Evolutionary conservation across 202 grass and related monocot species (phyloP).

Genomic region (Zizania palustris): DNA sequence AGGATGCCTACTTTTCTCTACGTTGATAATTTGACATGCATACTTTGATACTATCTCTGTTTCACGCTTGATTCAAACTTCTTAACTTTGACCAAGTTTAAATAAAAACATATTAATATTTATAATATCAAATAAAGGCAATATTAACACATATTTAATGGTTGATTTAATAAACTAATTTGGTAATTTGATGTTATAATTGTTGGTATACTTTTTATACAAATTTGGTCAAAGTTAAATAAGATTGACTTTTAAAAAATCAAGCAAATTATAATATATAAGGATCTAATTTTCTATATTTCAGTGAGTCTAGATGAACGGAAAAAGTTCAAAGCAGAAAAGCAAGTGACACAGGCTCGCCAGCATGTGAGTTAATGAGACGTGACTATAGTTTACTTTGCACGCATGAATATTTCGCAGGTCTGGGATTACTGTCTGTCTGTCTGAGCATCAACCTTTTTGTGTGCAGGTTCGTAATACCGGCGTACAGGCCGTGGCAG

Average conservation of each 20-base stretch:
- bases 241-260: too few relatives aligned
- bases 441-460: not conserved
- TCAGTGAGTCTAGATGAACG: constrained; percentile 33
- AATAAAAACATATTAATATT: too few relatives aligned
- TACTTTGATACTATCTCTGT: not conserved
- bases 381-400: not conserved
- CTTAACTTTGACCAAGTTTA: too few relatives aligned
- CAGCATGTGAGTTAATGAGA: not conserved
- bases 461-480: constrained; percentile 17
- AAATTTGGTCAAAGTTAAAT: too few relatives aligned
- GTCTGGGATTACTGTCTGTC: not conserved
- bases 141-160: too few relatives aligned
- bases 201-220: too few relatives aligned
- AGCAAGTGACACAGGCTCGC: not conserved
- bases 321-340: constrained; percentile 6
- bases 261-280: too few relatives aligned
- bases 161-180: too few relatives aligned
- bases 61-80: not conserved
- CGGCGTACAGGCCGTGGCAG: not conserved
- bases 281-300: not conserved
- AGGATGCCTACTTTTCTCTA: not conserved
- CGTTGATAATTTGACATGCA: not conserved
- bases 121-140: too few relatives aligned
- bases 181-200: too few relatives aligned
- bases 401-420: not conserved